Evolutionary conservation across 2,329 filamentous ascomycete genomes (phyloP), one percentile per base, ranked within the genome.

Genomic region (Xylariaceae sp.): DNA sequence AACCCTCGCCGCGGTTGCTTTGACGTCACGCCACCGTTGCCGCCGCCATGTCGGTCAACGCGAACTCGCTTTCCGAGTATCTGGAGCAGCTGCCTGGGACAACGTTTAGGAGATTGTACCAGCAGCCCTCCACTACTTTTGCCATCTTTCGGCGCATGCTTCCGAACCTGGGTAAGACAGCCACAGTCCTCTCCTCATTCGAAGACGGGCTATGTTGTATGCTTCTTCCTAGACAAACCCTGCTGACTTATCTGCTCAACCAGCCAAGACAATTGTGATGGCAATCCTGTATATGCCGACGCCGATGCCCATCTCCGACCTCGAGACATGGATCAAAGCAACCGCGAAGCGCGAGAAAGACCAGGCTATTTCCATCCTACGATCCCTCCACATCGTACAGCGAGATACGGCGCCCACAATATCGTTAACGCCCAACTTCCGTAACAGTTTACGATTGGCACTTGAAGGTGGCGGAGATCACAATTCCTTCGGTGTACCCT

Each of bases 111-210:
- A 88, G 89, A 72, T 81, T 99, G 45, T 99, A 99, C 78, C 88
- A 91, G 74, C 91, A 96, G 77, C 94, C 94, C 32, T 95, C 92
- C 42, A 96, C 94, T 1, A 88, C 91, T 39, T 84, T 99, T 62
- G 94, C 94, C 62, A 91, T 99, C 67, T 97, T 97, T 71, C 85
- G 94, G 63, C 91, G 94, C 74, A 96, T 99, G 91, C 81, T 99
- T 55, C 90, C 94, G 55, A 88, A 95, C 68, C 75, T 97, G 58
- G 90, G 88, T 91, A 78, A 76, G 65, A 30, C 40, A 12, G 19
- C 40, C 34, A 31, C 6, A n/a, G 19, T n/a, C 37, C 6, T 47
- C 37, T 31, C 19, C 8, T 27, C 6, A 26, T 32, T 31, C 31
- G 41, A 19, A 32, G 6, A 3, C 26, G 9, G 30, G 34, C 49